These are phyloP conservation scores for Amanita phalloides DNA, from an alignment of 768 basidiomycete genomes.

Conservation along the genomic window DNA sequence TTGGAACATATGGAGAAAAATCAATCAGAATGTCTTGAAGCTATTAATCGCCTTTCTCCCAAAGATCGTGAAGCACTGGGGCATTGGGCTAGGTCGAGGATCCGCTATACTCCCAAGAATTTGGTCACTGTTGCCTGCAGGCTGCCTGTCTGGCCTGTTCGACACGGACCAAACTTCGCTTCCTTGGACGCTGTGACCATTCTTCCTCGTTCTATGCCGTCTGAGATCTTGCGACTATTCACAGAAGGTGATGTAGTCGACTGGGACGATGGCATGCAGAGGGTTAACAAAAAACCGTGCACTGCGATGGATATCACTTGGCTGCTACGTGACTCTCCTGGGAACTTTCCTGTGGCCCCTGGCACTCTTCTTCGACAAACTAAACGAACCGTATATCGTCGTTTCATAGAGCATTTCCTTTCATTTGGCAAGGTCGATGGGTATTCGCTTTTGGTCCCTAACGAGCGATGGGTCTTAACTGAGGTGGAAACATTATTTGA, in stretches of 20 bases:
- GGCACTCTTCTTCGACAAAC: background rate
- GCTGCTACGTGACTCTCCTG: background rate
- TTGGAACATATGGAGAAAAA: conserved; percentile 9
- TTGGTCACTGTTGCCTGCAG: conserved; percentile 11
- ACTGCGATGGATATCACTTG: background rate
- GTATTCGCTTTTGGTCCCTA: conserved; percentile 20
- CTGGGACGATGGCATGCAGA: background rate
- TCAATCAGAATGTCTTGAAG: conserved; percentile 5
- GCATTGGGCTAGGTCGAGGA: conserved; percentile 18
- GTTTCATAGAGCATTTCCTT: background rate
- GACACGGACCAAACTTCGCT: conserved; percentile 8
- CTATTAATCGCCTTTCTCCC: conserved; percentile 13
- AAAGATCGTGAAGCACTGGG: conserved; percentile 15
- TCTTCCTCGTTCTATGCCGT: conserved; percentile 9
- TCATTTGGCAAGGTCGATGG: background rate
- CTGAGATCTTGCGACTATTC: background rate
- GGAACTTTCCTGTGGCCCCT: no score
- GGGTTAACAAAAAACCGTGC: background rate
- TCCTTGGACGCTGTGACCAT: conserved; percentile 9
- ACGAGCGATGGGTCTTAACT: conserved; percentile 15
- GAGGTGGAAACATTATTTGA: conserved; percentile 21
- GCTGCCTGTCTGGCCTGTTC: conserved; percentile 26
- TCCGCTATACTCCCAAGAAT: conserved; percentile 7
- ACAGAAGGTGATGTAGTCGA: background rate
- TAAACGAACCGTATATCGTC: background rate